These are phyloP conservation scores for Alternaria ethzedia DNA, from an alignment of 2,329 filamentous ascomycete species.

Conservation along the genomic window DNA sequence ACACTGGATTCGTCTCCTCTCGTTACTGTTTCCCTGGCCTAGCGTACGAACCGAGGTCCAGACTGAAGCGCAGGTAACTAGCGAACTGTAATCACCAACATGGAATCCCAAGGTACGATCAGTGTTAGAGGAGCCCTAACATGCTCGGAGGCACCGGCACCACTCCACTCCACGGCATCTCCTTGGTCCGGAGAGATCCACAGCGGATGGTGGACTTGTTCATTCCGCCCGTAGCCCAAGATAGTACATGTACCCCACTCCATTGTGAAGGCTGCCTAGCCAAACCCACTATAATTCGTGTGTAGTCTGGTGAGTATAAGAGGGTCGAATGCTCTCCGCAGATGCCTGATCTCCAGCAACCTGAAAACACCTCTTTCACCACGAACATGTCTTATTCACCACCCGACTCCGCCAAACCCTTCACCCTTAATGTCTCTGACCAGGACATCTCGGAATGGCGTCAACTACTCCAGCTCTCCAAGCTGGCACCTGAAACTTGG, in stretches of 20 bases:
- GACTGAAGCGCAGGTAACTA: background rate
- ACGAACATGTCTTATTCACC: conserved; percentile 42
- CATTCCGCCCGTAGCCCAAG: background rate
- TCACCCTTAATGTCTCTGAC: conserved; percentile 43
- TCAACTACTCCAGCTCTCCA: conserved; percentile 46
- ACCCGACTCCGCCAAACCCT: conserved; percentile 38
- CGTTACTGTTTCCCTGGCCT: background rate
- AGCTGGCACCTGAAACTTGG: conserved; percentile 40
- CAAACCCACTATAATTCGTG: background rate
- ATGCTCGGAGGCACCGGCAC: background rate
- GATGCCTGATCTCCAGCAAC: background rate
- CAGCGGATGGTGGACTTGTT: background rate
- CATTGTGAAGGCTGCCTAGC: background rate
- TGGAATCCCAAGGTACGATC: background rate
- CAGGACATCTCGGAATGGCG: conserved; percentile 43
- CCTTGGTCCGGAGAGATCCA: background rate
- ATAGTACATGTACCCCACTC: background rate
- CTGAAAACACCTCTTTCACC: background rate
- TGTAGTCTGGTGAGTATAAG: background rate
- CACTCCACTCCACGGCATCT: background rate
- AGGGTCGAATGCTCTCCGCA: background rate
- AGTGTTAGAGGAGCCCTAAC: too few relatives aligned
- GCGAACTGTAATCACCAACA: background rate
- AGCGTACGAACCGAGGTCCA: background rate
- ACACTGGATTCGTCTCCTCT: background rate